phyloP scores from a whole-genome alignment of 805 yeast species.

The Candida caryicola region DNA sequence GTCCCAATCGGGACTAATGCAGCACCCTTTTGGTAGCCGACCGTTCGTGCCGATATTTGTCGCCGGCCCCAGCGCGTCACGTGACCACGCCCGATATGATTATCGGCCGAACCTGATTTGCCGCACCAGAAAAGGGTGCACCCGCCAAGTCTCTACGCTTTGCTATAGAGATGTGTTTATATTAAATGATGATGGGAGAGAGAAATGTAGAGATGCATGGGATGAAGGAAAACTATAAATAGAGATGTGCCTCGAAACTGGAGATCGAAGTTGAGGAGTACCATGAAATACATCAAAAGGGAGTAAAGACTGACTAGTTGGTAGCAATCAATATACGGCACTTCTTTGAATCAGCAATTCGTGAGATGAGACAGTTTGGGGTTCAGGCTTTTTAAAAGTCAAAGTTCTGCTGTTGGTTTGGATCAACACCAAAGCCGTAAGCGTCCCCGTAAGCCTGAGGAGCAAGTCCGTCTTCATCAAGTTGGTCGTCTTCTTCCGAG shows the following conservation, averaged over 20 bases:
- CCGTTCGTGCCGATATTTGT: too few species aligned
- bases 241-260: conserved; percentile 1
- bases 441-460: conserved; percentile 79
- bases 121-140: too few species aligned
- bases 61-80: too few species aligned
- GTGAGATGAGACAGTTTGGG: not conserved
- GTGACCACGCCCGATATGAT: too few species aligned
- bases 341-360: too few species aligned
- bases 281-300: too few species aligned
- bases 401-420: conserved; percentile 49
- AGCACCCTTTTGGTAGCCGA: conserved; percentile 1
- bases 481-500: conserved; percentile 69
- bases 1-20: not conserved
- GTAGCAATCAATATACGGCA: too few species aligned
- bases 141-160: too few species aligned
- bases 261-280: not conserved
- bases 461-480: conserved; percentile 66
- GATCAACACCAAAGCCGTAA: conserved; percentile 80
- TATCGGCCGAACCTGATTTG: too few species aligned
- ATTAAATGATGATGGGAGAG: conserved; percentile 7
- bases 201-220: conserved; percentile 5
- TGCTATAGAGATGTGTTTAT: conserved; percentile 6
- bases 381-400: conserved; percentile 32
- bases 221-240: conserved; percentile 3
- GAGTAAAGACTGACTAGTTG: too few species aligned